Conservation (phyloP, 2,329 filamentous ascomycete species). For the Emergomyces africanus region DNA sequence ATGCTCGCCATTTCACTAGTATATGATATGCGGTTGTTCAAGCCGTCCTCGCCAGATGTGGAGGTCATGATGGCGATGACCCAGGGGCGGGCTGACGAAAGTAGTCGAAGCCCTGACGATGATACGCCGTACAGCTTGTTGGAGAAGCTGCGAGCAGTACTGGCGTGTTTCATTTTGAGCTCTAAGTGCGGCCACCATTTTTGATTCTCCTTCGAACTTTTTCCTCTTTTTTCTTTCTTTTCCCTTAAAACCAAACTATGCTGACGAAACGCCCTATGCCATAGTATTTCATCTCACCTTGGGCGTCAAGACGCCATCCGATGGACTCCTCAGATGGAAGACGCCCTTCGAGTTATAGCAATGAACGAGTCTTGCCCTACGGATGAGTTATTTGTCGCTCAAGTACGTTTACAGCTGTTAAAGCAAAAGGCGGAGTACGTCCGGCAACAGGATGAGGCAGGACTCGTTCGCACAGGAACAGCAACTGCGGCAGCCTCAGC, state of each 20-base stretch:
- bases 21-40: conserved; percentile 25
- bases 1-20: conserved; percentile 27
- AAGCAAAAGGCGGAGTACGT: conserved; percentile 20
- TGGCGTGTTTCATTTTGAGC: conserved; percentile 22
- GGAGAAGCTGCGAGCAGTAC: conserved; percentile 18
- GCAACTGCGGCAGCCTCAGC: not conserved
- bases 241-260: not conserved
- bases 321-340: conserved; percentile 30
- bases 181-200: conserved; percentile 14
- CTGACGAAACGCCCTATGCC: conserved; percentile 4
- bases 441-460: conserved; percentile 18
- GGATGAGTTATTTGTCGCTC: conserved; percentile 21
- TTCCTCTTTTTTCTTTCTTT: no score
- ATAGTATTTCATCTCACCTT: conserved; percentile 25
- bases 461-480: not conserved
- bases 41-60: conserved; percentile 18
- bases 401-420: conserved; percentile 27
- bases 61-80: conserved; percentile 21
- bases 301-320: conserved; percentile 22
- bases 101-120: not conserved
- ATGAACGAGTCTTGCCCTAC: conserved; percentile 15
- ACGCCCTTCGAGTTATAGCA: conserved; percentile 19
- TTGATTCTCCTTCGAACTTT: not conserved
- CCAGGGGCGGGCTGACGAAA: conserved; percentile 15
- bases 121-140: conserved; percentile 11